phyloP scores from a whole-genome alignment of 352 stramenopile species.

The Pythium periplocum region DNA sequence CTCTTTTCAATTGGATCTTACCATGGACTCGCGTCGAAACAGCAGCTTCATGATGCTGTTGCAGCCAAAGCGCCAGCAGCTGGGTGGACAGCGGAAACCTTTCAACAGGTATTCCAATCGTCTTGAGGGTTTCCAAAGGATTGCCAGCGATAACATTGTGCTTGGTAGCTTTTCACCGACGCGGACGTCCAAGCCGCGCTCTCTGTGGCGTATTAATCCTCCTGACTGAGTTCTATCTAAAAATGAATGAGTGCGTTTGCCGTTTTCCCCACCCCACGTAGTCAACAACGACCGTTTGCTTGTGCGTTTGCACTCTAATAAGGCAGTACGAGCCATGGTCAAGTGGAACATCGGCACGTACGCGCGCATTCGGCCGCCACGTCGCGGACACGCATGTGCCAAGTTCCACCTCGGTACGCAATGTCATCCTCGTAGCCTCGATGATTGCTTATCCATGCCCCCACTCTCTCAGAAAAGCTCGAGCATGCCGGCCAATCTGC shows the following conservation, averaged over 20 bases:
- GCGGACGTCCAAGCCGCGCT: conserved; percentile 15
- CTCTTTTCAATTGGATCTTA: conserved; percentile 2
- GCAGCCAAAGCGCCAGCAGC: conserved; percentile 5
- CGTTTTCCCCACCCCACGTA: too few species aligned
- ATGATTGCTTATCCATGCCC: background rate
- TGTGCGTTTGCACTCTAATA: too few species aligned
- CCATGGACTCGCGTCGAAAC: too few species aligned
- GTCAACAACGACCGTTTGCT: too few species aligned
- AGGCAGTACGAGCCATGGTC: conserved; percentile 26
- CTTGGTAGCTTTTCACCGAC: conserved; percentile 14
- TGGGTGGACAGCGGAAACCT: conserved; percentile 1
- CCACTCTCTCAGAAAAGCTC: conserved; percentile 30
- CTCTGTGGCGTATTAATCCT: conserved; percentile 12
- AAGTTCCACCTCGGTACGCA: conserved; percentile 52
- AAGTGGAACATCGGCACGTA: conserved; percentile 81
- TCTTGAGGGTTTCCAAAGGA: background rate
- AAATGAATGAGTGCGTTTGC: too few species aligned
- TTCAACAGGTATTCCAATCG: conserved; percentile 9
- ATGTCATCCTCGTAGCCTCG: background rate
- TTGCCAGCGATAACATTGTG: background rate
- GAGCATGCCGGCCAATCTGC: conserved; percentile 32
- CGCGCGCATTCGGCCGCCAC: conserved; percentile 53
- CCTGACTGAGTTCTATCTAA: too few species aligned
- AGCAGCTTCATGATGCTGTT: background rate
- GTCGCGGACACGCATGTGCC: conserved; percentile 45